These are phyloP conservation scores for Fraxinus pennsylvanica DNA, from an alignment of 257 asterid species.

Conservation along the genomic window DNA sequence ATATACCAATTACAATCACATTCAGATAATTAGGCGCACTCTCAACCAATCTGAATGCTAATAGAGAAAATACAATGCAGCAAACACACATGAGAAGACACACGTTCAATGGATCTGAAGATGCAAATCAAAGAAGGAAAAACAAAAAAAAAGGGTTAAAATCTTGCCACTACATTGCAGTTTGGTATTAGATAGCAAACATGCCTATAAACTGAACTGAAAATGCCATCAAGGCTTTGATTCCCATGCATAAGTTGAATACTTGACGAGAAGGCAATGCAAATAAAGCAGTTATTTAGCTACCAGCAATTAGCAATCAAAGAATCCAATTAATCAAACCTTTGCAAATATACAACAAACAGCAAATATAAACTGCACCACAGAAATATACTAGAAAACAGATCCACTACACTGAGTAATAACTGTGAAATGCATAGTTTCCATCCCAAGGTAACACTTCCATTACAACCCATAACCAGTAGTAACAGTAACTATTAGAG, in stretches of 20 bases:
- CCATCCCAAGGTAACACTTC: conserved; percentile 1
- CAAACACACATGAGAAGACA: too few relatives aligned
- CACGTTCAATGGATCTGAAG: neutral
- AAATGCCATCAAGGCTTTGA: neutral
- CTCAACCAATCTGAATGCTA: neutral
- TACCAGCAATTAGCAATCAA: neutral
- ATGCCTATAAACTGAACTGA: neutral
- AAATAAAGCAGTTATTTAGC: neutral
- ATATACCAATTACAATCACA: neutral
- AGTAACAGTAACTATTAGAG: conserved; percentile 23
- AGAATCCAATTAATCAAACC: neutral
- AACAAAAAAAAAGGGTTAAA: too few relatives aligned
- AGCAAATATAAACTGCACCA: neutral
- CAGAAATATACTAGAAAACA: neutral
- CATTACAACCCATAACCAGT: neutral
- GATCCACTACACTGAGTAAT: neutral
- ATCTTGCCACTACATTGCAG: too few relatives aligned
- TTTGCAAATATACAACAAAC: neutral
- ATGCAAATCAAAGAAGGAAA: neutral
- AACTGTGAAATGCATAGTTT: conserved; percentile 8
- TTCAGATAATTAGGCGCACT: neutral
- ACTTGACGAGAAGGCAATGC: neutral
- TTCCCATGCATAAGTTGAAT: neutral
- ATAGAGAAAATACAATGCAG: too few relatives aligned
- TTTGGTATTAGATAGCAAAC: neutral